A percentile compares a stretch with the other conserved stretches of the same genome.
Evolutionary conservation across 108 stramenopile species (phyloP).

Genomic region (Cyclotella sp.): DNA sequence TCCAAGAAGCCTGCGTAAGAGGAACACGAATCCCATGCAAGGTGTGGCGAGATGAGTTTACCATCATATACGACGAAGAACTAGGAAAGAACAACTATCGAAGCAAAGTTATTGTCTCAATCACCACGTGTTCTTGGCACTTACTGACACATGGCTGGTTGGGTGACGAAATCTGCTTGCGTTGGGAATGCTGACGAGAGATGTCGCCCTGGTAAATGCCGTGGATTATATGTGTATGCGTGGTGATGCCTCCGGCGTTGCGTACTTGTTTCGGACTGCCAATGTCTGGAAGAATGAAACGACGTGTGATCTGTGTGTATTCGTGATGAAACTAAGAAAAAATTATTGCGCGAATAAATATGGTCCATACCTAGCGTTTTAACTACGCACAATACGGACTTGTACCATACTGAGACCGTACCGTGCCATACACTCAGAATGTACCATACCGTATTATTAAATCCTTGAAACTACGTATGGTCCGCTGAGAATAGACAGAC

Average conservation of each 20-base stretch:
- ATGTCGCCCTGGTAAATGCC: background rate
- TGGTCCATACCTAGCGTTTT: too few relatives aligned
- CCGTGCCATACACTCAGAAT: too few relatives aligned
- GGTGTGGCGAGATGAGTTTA: background rate
- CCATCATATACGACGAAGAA: background rate
- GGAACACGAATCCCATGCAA: background rate
- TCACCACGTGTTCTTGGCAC: background rate
- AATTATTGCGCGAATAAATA: too few relatives aligned
- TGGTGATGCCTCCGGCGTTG: background rate
- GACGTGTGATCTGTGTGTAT: too few relatives aligned
- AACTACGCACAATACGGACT: too few relatives aligned
- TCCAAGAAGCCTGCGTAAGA: conserved; percentile 54
- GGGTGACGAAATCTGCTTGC: background rate
- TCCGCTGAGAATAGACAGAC: too few relatives aligned
- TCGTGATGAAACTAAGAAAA: too few relatives aligned
- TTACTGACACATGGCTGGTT: conserved; percentile 24
- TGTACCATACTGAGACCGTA: too few relatives aligned
- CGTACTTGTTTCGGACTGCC: background rate
- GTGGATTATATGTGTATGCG: background rate
- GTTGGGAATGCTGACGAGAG: background rate
- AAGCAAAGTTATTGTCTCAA: too few relatives aligned
- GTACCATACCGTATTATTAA: too few relatives aligned
- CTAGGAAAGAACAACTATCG: background rate
- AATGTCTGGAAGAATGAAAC: too few relatives aligned
- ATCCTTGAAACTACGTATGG: too few relatives aligned